Percentiles rank a stretch among this genome's conserved stretches.
Conservation (phyloP, 441 rosid species). For the Omphalea diandra region DNA sequence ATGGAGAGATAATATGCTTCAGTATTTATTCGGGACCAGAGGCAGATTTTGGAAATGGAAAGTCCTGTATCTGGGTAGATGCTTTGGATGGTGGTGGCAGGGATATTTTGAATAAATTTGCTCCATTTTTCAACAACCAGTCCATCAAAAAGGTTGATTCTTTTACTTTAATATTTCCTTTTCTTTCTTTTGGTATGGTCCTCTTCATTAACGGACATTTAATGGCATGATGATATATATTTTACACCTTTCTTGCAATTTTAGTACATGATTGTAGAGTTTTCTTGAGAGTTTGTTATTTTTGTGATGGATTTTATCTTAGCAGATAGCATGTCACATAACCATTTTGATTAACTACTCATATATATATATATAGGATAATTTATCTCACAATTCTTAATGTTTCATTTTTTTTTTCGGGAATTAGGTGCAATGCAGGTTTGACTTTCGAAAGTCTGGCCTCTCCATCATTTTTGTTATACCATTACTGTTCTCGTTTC, state of each 20-base stretch:
- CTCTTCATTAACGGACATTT: slow-evolving; percentile 17
- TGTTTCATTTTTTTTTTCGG: no score
- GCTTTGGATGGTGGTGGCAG: slow-evolving; percentile 80
- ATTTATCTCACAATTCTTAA: no score
- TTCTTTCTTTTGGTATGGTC: not conserved
- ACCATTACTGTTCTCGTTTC: not conserved
- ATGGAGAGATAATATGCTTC: slow-evolving; percentile 91
- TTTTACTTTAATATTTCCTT: not conserved
- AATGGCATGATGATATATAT: slow-evolving; percentile 22
- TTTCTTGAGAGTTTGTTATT: not conserved
- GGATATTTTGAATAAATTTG: slow-evolving; percentile 64
- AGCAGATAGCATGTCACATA: not conserved
- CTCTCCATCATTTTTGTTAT: not conserved
- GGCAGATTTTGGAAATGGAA: slow-evolving; percentile 86
- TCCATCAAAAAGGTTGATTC: slow-evolving; percentile 64
- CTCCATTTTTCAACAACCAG: slow-evolving; percentile 68
- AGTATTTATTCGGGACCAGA: slow-evolving; percentile 83
- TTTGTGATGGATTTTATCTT: not conserved
- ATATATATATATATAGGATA: no score
- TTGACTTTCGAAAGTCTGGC: not conserved
- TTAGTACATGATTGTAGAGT: not conserved
- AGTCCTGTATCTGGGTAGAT: slow-evolving; percentile 94
- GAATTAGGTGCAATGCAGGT: not conserved
- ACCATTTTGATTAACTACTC: not conserved
- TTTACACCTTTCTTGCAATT: not conserved